Conservation (phyloP, 257 asterid species). For the Nicotiana sylvestris region DNA sequence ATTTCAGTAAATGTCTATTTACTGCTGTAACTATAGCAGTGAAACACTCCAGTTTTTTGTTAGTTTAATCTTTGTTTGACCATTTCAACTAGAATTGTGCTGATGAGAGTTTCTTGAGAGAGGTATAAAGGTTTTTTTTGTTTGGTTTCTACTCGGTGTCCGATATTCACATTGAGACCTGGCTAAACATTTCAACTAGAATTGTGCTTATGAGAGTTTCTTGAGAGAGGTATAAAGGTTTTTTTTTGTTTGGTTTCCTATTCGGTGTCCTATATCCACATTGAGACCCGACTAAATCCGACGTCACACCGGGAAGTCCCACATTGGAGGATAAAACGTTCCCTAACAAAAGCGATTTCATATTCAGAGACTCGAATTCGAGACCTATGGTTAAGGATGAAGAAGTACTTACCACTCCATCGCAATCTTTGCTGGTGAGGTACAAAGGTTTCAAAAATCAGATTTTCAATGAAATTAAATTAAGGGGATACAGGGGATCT, state of each 20-base stretch:
- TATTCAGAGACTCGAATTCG: no score
- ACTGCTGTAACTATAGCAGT: not conserved
- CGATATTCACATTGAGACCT: no score
- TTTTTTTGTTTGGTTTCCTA: no score
- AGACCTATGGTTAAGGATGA: no score
- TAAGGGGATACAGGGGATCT: slow-evolving; percentile 12
- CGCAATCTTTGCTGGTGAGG: no score
- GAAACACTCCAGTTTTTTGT: not conserved
- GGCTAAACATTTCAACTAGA: slow-evolving; percentile 3
- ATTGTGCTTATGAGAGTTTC: not conserved
- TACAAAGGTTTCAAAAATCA: not conserved
- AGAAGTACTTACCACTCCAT: no score
- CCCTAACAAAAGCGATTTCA: no score
- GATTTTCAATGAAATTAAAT: not conserved
- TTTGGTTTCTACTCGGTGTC: no score
- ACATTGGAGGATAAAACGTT: no score
- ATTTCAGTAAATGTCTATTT: slow-evolving; percentile 25
- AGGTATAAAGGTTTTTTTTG: not conserved
- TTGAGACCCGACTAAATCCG: no score
- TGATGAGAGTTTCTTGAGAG: slow-evolving; percentile 1
- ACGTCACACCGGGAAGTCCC: no score
- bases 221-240: not conserved
- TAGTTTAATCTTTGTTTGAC: slow-evolving; percentile 14
- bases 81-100: slow-evolving; percentile 10
- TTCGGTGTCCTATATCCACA: no score